phyloP scores from a whole-genome alignment of 805 yeast genomes.

The Tetrapisispora arboricola region DNA sequence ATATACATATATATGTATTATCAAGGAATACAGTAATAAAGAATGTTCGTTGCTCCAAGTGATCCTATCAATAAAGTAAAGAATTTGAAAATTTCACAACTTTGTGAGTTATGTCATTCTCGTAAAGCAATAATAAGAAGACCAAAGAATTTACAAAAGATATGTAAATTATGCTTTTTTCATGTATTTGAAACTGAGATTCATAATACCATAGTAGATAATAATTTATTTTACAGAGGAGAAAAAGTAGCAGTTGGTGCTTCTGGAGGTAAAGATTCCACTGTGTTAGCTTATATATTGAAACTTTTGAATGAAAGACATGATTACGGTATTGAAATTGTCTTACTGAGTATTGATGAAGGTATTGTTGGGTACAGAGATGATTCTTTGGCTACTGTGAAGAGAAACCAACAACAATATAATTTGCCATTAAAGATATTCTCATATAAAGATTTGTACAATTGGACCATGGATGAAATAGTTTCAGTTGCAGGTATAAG shows the following conservation, averaged over 20 bases:
- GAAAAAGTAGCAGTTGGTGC: constrained; percentile 96
- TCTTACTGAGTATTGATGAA: constrained; percentile 82
- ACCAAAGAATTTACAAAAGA: constrained; percentile 83
- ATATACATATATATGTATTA: no score
- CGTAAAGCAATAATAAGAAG: constrained; percentile 81
- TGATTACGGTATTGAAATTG: constrained; percentile 77
- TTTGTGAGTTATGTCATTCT: constrained; percentile 76
- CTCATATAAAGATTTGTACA: constrained; percentile 78
- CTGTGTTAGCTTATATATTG: constrained; percentile 82
- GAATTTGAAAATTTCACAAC: constrained; percentile 30
- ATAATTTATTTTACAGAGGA: constrained; percentile 63
- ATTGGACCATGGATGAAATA: constrained; percentile 98
- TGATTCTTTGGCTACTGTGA: constrained; percentile 93
- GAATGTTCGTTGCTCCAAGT: constrained; percentile 23
- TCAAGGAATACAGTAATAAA: not conserved
- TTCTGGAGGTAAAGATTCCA: constrained; percentile 96
- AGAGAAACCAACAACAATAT: constrained; percentile 81
- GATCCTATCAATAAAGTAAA: constrained; percentile 25
- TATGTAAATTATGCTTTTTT: constrained; percentile 86
- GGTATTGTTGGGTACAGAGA: constrained; percentile 96
- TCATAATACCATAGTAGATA: constrained; percentile 72
- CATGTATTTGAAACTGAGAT: constrained; percentile 90
- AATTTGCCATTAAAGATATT: constrained; percentile 70
- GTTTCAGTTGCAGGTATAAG: constrained; percentile 90
- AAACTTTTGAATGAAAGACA: constrained; percentile 82